Percentiles rank a stretch among this genome's conserved stretches.
Evolutionary conservation across 179 eudicot genomes (phyloP).

Genomic region (Spergularia azorica): DNA sequence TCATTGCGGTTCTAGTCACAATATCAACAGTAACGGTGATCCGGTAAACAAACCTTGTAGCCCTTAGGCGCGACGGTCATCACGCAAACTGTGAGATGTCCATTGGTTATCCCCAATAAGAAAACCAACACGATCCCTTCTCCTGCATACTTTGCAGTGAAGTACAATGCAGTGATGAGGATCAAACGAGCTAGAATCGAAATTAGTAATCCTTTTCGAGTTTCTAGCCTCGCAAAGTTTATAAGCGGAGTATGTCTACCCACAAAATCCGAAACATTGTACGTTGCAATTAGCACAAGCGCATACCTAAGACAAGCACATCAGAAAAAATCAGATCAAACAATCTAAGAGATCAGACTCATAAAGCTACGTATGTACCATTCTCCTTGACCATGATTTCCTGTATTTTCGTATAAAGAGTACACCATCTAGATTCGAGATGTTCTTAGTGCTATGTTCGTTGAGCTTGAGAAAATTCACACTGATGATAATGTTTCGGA

Average conservation of each 20-base stretch:
- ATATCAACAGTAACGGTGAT: too few relatives aligned
- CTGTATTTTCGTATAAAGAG: slow-evolving; percentile 58
- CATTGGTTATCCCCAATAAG: slow-evolving; percentile 62
- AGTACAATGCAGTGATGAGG: slow-evolving; percentile 71
- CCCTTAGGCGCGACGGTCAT: slow-evolving; percentile 62
- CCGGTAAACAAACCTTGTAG: slow-evolving; percentile 56
- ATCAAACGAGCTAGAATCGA: slow-evolving; percentile 50
- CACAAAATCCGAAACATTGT: slow-evolving; percentile 62
- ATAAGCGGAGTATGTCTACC: slow-evolving; percentile 60
- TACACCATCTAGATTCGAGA: too few relatives aligned
- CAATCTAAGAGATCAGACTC: too few relatives aligned
- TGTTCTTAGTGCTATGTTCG: too few relatives aligned
- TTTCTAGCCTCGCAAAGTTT: slow-evolving; percentile 39
- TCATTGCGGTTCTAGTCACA: too few relatives aligned
- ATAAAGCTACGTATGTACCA: slow-evolving; percentile 55
- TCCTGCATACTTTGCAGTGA: slow-evolving; percentile 71
- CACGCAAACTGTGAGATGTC: slow-evolving; percentile 75
- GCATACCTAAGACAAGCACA: too few relatives aligned
- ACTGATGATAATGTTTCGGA: too few relatives aligned
- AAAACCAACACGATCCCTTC: slow-evolving; percentile 65
- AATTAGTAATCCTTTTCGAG: slow-evolving; percentile 50
- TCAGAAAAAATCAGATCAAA: too few relatives aligned
- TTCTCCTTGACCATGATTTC: slow-evolving; percentile 44
- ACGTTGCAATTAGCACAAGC: slow-evolving; percentile 71
- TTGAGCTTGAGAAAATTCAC: too few relatives aligned